These are phyloP conservation scores for Scheffersomyces lignicola DNA, from an alignment of 1,139 yeast species.

Conservation along the genomic window DNA sequence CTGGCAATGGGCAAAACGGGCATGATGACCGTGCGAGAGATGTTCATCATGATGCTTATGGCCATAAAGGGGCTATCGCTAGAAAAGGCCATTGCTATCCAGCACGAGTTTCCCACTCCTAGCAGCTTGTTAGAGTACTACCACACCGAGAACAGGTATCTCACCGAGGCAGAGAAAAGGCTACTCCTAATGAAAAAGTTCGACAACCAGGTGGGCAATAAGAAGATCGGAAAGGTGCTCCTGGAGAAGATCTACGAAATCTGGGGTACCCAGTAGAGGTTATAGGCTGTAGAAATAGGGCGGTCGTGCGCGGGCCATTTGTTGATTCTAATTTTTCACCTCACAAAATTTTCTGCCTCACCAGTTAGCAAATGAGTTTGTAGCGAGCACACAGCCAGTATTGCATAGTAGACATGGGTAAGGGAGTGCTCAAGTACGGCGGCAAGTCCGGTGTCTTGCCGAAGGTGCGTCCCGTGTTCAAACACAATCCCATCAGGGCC, in stretches of 20 bases:
- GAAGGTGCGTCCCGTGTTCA: slow-evolving; percentile 68
- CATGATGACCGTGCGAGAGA: slow-evolving; percentile 70
- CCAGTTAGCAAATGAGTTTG: too few species aligned
- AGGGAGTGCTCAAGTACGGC: slow-evolving; percentile 51
- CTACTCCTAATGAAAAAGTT: slow-evolving; percentile 45
- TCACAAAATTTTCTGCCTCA: too few species aligned
- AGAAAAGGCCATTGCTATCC: slow-evolving; percentile 82
- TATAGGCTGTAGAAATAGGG: too few species aligned
- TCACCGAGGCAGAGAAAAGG: slow-evolving; percentile 32
- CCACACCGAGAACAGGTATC: slow-evolving; percentile 17
- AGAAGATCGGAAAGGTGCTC: slow-evolving; percentile 57
- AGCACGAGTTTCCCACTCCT: slow-evolving; percentile 67
- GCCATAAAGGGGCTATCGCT: slow-evolving; percentile 76
- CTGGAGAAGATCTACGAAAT: slow-evolving; percentile 62
- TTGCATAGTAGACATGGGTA: slow-evolving; percentile 49
- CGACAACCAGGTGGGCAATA: slow-evolving; percentile 55
- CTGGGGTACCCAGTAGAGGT: too few species aligned
- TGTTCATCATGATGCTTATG: slow-evolving; percentile 76
- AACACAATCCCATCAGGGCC: slow-evolving; percentile 60
- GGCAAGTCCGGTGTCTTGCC: slow-evolving; percentile 88
- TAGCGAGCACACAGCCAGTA: too few species aligned
- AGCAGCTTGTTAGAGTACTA: slow-evolving; percentile 41
- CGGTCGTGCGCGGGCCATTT: too few species aligned
- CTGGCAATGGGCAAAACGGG: slow-evolving; percentile 70
- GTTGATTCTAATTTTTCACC: too few species aligned